These are phyloP conservation scores for Agaricales sp. DNA, from an alignment of 1,284 basidiomycete species.

Conservation along the genomic window DNA sequence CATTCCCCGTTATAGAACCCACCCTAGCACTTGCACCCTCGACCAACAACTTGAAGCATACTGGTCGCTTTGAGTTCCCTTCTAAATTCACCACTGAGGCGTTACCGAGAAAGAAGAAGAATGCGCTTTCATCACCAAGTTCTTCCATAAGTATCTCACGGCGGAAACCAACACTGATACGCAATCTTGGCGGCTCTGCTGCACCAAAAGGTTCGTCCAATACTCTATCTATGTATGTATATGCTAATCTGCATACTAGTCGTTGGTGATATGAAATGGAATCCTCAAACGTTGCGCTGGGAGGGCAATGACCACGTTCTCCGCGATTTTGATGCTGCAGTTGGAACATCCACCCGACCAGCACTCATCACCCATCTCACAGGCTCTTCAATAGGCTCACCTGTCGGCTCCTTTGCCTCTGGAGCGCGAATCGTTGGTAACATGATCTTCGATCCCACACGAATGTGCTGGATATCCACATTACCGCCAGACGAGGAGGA, in stretches of 20 bases:
- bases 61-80: conserved; percentile 25
- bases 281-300: conserved; percentile 82
- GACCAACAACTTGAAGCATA: conserved; percentile 16
- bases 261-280: conserved; percentile 96
- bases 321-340: conserved; percentile 80
- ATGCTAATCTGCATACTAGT: conserved; percentile 33
- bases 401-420: conserved; percentile 63
- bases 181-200: conserved; percentile 65
- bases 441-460: conserved; percentile 92
- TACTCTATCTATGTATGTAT: conserved; percentile 5
- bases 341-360: conserved; percentile 81
- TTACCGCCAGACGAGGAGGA: conserved; percentile 83
- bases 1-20: conserved; percentile 16
- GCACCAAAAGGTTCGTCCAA: conserved; percentile 64
- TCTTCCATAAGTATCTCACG: conserved; percentile 28
- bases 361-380: conserved; percentile 90
- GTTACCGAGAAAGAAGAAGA: conserved; percentile 45
- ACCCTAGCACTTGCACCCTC: conserved; percentile 25
- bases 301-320: conserved; percentile 92
- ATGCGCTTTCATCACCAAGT: conserved; percentile 30
- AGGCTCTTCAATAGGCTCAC: conserved; percentile 72
- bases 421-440: conserved; percentile 85
- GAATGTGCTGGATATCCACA: conserved; percentile 91
- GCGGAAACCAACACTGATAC: conserved; percentile 78
- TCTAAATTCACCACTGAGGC: conserved; percentile 22